phyloP scores from a whole-genome alignment of 768 basidiomycete species.

The Rhodotorula sphaerocarpa region DNA sequence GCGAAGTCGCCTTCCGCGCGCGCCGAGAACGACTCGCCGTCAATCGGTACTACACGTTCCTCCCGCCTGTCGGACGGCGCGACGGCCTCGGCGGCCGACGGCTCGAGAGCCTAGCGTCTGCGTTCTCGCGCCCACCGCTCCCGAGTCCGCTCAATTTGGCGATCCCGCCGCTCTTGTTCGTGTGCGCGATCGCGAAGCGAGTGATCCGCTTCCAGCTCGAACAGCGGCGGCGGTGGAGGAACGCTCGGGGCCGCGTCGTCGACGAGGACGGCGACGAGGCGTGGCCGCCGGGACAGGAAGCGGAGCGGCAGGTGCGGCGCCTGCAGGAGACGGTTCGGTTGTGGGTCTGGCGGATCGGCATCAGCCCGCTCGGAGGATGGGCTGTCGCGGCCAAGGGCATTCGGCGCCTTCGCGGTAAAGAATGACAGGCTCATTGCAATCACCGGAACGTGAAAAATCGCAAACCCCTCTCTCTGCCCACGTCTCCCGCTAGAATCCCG shows the following conservation, averaged over 20 bases:
- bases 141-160: conserved; percentile 23
- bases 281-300: conserved; percentile 8
- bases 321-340: conserved; percentile 26
- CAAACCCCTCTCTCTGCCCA: too few species aligned
- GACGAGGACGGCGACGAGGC: too few species aligned
- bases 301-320: conserved; percentile 12
- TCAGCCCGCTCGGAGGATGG: conserved; percentile 22
- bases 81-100: neutral
- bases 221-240: neutral
- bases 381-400: conserved; percentile 27
- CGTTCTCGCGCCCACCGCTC: conserved; percentile 30
- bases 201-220: neutral
- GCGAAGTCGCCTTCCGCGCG: conserved; percentile 35
- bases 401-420: conserved; percentile 18
- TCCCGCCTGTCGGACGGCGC: conserved; percentile 8
- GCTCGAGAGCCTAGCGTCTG: conserved; percentile 20
- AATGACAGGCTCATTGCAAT: conserved; percentile 13
- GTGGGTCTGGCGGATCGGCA: conserved; percentile 34
- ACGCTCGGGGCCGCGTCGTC: neutral
- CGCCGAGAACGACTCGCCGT: conserved; percentile 33
- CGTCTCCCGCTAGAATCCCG: too few species aligned
- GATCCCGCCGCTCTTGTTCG: conserved; percentile 3
- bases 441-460: too few species aligned
- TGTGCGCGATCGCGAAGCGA: neutral
- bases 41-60: conserved; percentile 29